Base-by-base conservation (phyloP, 352 stramenopile species). In the Globisporangium acanthophoron region DNA sequence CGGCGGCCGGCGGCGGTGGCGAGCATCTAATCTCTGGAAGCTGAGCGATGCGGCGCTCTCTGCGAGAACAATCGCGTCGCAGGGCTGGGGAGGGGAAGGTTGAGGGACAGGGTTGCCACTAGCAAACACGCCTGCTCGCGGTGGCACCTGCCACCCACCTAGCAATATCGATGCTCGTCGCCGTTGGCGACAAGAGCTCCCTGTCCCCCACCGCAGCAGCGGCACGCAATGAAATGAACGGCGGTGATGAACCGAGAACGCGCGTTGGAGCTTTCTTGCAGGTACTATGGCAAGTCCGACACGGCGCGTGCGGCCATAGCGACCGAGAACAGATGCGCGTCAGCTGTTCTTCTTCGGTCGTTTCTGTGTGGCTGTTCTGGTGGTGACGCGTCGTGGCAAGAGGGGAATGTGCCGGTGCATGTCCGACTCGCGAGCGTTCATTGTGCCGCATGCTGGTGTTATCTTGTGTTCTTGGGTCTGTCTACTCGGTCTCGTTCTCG, bases 401-500 rank as follows among this genome's bases (percentile, higher is more conserved):
- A 27, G 24, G 24, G 24, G 24, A 27, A 27, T 27, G 24, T 27
- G 24, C 24, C 24, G 24, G 24, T 27, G 24, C 24, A 27, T 27
- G 24, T 27, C 24, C 24, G 1, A 27, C 33, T 37, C 33, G 33
- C 33, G 24, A 27, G 33, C 33, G 33, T 12, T 37, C 33, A 37
- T 11, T 37, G 33, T 37, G 33, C 9, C 9, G 33, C 33, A 11
- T 37, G 33, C 9, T 37, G 33, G 9, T 11, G 5, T 58, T 20
- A 15, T 27, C n/a, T 43, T 43, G 29, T 18, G 5, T 2, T 29
- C 15, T 15, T 54, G 18, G 24, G 21, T 52, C 27, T 37, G 43
- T 57, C 54, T 76, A 80, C 55, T 75, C 66, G 24, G 66, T 64
- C 44, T 84, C 66, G 59, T 80, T 76, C 58, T 84, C 69, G 35